Conservation (phyloP, 1,284 basidiomycete species). For the Puccinia novopanici region DNA sequence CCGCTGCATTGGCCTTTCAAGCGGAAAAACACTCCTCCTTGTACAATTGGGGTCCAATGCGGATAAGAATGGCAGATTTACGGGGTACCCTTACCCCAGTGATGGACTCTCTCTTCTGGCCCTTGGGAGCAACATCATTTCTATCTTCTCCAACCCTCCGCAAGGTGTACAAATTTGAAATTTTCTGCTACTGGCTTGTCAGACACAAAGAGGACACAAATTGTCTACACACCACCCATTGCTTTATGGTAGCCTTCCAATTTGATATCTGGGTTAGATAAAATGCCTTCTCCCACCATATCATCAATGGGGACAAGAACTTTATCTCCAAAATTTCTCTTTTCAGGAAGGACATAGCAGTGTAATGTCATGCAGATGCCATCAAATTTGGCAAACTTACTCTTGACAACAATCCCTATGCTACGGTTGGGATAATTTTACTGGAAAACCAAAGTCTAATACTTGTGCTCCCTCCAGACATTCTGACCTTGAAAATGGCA, state of each 20-base stretch:
- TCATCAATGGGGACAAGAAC: background rate
- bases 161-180: background rate
- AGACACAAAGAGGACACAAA: background rate
- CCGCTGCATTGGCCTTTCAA: too few species aligned
- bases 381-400: background rate
- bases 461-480: too few species aligned
- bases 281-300: background rate
- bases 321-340: background rate
- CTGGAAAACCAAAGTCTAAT: background rate
- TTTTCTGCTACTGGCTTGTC: background rate
- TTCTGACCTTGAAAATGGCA: too few species aligned
- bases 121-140: too few species aligned
- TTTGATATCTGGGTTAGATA: background rate
- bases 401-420: constrained; percentile 6
- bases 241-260: background rate
- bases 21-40: too few species aligned
- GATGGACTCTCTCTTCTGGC: too few species aligned
- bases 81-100: too few species aligned
- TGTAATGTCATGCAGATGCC: too few species aligned
- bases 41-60: too few species aligned
- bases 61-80: too few species aligned
- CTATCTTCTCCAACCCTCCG: background rate
- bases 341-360: background rate
- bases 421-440: background rate
- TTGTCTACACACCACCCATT: background rate